Base-by-base conservation (phyloP, 345 rosid species). In the Schrenkiella parvula region DNA sequence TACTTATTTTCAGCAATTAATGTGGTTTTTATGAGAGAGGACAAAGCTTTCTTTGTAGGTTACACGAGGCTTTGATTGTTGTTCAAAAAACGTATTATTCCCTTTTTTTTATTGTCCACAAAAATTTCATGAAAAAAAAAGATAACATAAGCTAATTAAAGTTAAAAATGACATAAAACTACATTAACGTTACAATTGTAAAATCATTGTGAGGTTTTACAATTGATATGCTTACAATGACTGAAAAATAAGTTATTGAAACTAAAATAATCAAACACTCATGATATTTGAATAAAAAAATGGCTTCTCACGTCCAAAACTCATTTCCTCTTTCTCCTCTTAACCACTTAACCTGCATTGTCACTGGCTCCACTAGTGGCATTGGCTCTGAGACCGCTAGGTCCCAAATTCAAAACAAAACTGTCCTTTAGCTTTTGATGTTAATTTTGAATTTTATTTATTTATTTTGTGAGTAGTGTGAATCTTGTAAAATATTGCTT, bases 341-440 rank as follows among this genome's bases (percentile, higher is more conserved):
- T 22, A 78, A 82, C 72, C 83, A 84, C 71, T 81, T 85, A 66
- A 88, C 95, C 8, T 88, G 87, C 80, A 77, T 88, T 78, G 91
- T 90, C 58, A 90, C 98, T 25, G 97, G 97, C 68, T 88, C 90
- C 73, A 88, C 98, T 64, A 93, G 93, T 74, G 98, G 93, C 82
- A 93, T 93, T 82, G 98, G 97, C 81, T 81, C 73, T 25, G 90
- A 90, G 82, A 88, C 81, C 8, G 89, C 92, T 61, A 82, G 93
- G 96, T 87, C 21, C 39, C 15, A 13, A 22, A 68, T n/a, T 25
- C 26, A 23, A 1, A n/a, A n/a, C n/a, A 44, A 13, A 51, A 46
- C 2, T 58, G 57, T 14, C 14, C 11, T 18, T 41, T 54, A 18
- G 17, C 18, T 31, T 44, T 38, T 44, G 2, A 19, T 48, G 1